Conservation (phyloP, 345 rosid species). For the Trapa incisa region DNA sequence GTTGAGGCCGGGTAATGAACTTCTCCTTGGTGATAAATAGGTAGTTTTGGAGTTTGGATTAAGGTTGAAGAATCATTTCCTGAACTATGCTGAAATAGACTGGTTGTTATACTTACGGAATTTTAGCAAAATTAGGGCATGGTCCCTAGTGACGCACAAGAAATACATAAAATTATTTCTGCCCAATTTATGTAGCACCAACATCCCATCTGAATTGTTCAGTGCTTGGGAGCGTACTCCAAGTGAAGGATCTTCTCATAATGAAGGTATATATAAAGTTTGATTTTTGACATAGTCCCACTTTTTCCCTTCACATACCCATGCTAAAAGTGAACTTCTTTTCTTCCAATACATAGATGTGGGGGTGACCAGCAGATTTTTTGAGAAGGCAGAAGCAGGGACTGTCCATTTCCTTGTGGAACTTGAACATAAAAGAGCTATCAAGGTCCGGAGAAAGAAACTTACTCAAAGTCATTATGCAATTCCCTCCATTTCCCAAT, state of each 20-base stretch:
- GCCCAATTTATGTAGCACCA: not conserved
- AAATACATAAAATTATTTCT: not conserved
- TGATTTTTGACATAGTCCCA: not conserved
- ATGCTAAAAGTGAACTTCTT: not conserved
- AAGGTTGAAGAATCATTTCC: not conserved
- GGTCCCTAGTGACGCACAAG: not conserved
- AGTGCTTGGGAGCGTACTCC: not conserved
- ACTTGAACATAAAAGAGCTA: conserved; percentile 57
- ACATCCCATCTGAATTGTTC: not conserved
- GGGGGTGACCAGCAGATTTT: conserved; percentile 18
- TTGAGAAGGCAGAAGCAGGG: conserved; percentile 33
- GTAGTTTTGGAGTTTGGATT: too few relatives aligned
- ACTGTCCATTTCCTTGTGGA: conserved; percentile 45
- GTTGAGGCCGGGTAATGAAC: conserved; percentile 5
- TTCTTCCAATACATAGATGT: conserved; percentile 17
- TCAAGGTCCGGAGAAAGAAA: conserved; percentile 33
- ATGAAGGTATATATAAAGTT: conserved; percentile 2
- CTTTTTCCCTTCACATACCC: conserved; percentile 1
- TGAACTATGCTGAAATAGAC: too few relatives aligned
- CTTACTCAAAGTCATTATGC: not conserved
- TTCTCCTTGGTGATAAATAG: not conserved
- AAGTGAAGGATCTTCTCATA: not conserved
- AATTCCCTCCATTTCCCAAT: conserved; percentile 4
- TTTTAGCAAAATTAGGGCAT: not conserved
- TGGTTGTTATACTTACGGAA: too few relatives aligned